These are phyloP conservation scores for Hemileccinum impolitum DNA, from an alignment of 768 basidiomycete genomes.

Conservation along the genomic window DNA sequence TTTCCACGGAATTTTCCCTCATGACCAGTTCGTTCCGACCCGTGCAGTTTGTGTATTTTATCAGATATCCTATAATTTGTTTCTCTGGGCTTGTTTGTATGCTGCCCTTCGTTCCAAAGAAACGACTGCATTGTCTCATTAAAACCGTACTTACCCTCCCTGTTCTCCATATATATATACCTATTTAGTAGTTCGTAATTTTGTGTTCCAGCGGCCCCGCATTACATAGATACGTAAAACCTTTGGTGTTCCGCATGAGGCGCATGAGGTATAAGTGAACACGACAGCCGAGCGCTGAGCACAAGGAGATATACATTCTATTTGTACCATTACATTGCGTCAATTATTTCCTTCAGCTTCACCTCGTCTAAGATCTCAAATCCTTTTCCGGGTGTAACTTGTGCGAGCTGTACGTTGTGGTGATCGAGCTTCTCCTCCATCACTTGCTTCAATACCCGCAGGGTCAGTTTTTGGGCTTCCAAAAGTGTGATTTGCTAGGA, in stretches of 20 bases:
- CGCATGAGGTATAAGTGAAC: background rate
- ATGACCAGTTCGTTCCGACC: slow-evolving; percentile 8
- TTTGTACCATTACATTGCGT: slow-evolving; percentile 58
- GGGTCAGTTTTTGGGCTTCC: slow-evolving; percentile 83
- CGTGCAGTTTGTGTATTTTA: slow-evolving; percentile 17
- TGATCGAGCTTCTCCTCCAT: slow-evolving; percentile 99
- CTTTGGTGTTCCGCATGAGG: background rate
- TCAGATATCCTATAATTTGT: slow-evolving; percentile 15
- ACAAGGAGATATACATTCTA: slow-evolving; percentile 14
- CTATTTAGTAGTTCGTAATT: slow-evolving; percentile 21
- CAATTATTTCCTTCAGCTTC: slow-evolving; percentile 79
- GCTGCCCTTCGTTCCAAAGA: slow-evolving; percentile 10
- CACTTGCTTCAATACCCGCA: slow-evolving; percentile 94
- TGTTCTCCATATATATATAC: slow-evolving; percentile 22
- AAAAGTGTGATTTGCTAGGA: slow-evolving; percentile 85
- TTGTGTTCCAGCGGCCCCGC: background rate
- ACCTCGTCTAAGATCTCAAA: slow-evolving; percentile 87
- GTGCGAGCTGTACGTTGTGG: slow-evolving; percentile 96
- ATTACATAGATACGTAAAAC: slow-evolving; percentile 3
- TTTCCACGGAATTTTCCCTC: slow-evolving; percentile 1
- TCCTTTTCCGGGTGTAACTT: slow-evolving; percentile 83
- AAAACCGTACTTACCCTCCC: background rate
- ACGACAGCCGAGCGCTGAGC: background rate
- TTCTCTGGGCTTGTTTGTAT: slow-evolving; percentile 15
- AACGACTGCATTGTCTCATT: slow-evolving; percentile 14